These are phyloP conservation scores for Dactylellina haptotyla DNA, from an alignment of 2,329 filamentous ascomycete species.

Conservation along the genomic window DNA sequence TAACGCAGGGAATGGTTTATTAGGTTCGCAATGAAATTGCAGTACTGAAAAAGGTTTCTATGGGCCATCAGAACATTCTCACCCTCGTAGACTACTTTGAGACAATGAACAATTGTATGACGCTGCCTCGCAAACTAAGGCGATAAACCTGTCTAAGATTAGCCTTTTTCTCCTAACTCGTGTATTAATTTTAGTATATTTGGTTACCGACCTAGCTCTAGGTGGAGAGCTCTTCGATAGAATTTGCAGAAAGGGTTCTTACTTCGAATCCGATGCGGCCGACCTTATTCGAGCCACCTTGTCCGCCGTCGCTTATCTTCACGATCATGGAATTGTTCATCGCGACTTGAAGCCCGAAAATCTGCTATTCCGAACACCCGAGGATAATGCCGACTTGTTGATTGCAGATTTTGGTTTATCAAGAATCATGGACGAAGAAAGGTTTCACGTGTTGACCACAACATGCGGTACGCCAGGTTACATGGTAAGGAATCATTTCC, in stretches of 20 bases:
- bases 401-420: slow-evolving; percentile 97
- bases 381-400: slow-evolving; percentile 95
- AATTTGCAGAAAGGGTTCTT: slow-evolving; percentile 97
- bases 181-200: slow-evolving; percentile 71
- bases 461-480: slow-evolving; percentile 98
- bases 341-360: slow-evolving; percentile 98
- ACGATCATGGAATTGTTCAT: slow-evolving; percentile 98
- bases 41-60: slow-evolving; percentile 95
- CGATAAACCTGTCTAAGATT: slow-evolving; percentile 8
- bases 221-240: slow-evolving; percentile 97
- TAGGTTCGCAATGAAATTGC: slow-evolving; percentile 87
- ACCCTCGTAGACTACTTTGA: slow-evolving; percentile 99
- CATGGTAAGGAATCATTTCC: slow-evolving; percentile 68
- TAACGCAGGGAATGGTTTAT: background rate
- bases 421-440: slow-evolving; percentile 98
- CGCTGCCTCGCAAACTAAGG: background rate
- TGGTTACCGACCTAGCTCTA: slow-evolving; percentile 94
- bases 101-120: slow-evolving; percentile 91
- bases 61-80: slow-evolving; percentile 98
- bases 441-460: slow-evolving; percentile 96
- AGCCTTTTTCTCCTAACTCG: no score
- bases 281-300: slow-evolving; percentile 94
- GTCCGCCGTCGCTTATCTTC: slow-evolving; percentile 96
- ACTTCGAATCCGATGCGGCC: slow-evolving; percentile 96
- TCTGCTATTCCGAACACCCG: slow-evolving; percentile 92